Conservation (phyloP, 2,329 filamentous ascomycete species). For the Septoria petroselini region DNA sequence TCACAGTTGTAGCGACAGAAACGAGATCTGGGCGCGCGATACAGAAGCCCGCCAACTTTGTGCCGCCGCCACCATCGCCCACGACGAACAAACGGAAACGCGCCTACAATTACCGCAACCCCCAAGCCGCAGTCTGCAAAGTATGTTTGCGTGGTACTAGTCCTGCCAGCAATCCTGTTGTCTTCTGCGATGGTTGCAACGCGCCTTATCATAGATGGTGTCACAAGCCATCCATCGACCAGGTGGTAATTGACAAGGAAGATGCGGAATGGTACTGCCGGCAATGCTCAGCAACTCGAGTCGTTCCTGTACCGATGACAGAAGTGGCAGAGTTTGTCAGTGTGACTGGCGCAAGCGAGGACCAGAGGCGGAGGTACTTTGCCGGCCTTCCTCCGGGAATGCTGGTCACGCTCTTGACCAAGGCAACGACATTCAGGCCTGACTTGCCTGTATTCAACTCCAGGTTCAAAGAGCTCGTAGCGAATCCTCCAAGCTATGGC, state of each 20-base stretch:
- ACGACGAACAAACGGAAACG: slow-evolving; percentile 55
- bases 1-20: slow-evolving; percentile 59
- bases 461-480: slow-evolving; percentile 26
- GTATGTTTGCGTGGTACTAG: slow-evolving; percentile 70
- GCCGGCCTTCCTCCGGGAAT: slow-evolving; percentile 58
- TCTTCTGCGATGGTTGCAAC: slow-evolving; percentile 82
- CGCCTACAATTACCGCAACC: slow-evolving; percentile 51
- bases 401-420: slow-evolving; percentile 63
- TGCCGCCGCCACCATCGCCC: slow-evolving; percentile 55
- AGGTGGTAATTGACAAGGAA: slow-evolving; percentile 63
- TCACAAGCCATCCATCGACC: slow-evolving; percentile 71
- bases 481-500: slow-evolving; percentile 15
- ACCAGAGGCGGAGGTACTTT: slow-evolving; percentile 51
- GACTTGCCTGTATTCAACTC: slow-evolving; percentile 63
- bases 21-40: slow-evolving; percentile 75
- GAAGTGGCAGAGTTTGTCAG: slow-evolving; percentile 42
- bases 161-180: slow-evolving; percentile 72
- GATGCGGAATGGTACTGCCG: slow-evolving; percentile 70
- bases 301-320: slow-evolving; percentile 43
- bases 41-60: slow-evolving; percentile 62
- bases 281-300: slow-evolving; percentile 55
- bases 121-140: slow-evolving; percentile 63
- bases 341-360: slow-evolving; percentile 35
- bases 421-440: slow-evolving; percentile 59
- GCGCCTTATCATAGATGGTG: slow-evolving; percentile 77